Conservation (phyloP, 2,329 filamentous ascomycete genomes). For the Colletotrichum sojae region DNA sequence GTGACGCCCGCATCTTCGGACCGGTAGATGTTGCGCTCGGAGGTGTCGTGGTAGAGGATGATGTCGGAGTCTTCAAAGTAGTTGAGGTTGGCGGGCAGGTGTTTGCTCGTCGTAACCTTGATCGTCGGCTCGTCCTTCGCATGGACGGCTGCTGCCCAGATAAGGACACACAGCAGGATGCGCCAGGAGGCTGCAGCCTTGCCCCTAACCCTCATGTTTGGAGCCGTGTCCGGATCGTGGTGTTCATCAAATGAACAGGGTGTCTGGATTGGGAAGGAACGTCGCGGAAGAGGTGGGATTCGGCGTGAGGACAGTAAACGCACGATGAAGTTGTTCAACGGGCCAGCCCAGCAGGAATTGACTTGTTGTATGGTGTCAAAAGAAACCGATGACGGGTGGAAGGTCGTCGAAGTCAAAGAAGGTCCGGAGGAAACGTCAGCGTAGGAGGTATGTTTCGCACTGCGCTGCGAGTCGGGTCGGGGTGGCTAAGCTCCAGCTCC, state of each 20-base stretch:
- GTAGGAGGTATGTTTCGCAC: conserved; percentile 42
- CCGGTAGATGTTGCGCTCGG: conserved; percentile 77
- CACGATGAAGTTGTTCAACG: conserved; percentile 14
- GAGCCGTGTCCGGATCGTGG: conserved; percentile 48
- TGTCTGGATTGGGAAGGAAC: conserved; percentile 1
- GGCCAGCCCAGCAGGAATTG: conserved; percentile 39
- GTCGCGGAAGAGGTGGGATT: conserved; percentile 5
- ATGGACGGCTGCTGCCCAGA: conserved; percentile 55
- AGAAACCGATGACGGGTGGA: conserved; percentile 31
- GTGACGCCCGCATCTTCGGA: conserved; percentile 84
- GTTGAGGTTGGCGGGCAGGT: conserved; percentile 77
- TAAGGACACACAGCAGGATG: conserved; percentile 66
- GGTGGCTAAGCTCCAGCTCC: conserved; percentile 42
- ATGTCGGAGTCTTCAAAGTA: conserved; percentile 94
- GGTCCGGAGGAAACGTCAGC: conserved; percentile 40
- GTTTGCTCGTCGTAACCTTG: conserved; percentile 74
- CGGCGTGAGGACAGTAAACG: conserved; percentile 13
- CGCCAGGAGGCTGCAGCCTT: conserved; percentile 63
- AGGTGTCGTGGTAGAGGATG: conserved; percentile 79
- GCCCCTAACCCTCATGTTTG: conserved; percentile 70
- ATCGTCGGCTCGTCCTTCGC: conserved; percentile 78
- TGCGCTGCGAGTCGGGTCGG: conserved; percentile 25
- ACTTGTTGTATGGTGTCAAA: conserved; percentile 13
- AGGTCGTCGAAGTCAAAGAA: conserved; percentile 33
- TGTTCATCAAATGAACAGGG: conserved; percentile 58